These are phyloP conservation scores for Ophiocordyceps camponoti-rufipedis DNA, from an alignment of 2,329 filamentous ascomycete species.

Conservation along the genomic window DNA sequence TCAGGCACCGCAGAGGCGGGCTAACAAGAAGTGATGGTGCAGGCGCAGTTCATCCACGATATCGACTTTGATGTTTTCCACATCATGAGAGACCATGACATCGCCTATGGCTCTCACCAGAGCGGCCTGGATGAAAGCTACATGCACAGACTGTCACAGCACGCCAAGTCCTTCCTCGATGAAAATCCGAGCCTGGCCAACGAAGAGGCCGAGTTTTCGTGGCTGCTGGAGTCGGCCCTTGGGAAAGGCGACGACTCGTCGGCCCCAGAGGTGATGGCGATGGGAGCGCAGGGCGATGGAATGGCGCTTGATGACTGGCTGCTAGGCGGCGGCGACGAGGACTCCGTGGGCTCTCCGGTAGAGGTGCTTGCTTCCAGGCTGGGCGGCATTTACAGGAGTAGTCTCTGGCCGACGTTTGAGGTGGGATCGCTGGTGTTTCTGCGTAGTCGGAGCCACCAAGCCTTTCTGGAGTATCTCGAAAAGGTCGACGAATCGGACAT, in stretches of 20 bases:
- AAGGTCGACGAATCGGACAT: conserved; percentile 27
- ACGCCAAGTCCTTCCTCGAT: conserved; percentile 26
- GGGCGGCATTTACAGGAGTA: conserved; percentile 25
- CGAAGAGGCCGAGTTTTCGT: conserved; percentile 9
- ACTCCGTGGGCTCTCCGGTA: conserved; percentile 6
- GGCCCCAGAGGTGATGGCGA: background rate
- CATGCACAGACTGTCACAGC: conserved; percentile 24
- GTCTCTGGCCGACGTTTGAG: conserved; percentile 34
- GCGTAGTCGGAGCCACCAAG: conserved; percentile 24
- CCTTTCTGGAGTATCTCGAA: conserved; percentile 32
- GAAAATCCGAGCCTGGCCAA: conserved; percentile 18
- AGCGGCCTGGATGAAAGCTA: conserved; percentile 23
- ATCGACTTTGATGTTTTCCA: conserved; percentile 76
- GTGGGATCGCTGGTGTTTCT: conserved; percentile 33
- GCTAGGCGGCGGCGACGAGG: conserved; percentile 3
- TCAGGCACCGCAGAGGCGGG: background rate
- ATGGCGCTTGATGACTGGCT: conserved; percentile 1
- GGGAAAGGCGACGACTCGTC: background rate
- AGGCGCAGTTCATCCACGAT: conserved; percentile 36
- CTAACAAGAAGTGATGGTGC: conserved; percentile 1
- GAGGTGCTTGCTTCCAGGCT: conserved; percentile 14
- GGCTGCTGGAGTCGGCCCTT: conserved; percentile 18
- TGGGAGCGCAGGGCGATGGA: background rate
- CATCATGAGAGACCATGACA: conserved; percentile 69
- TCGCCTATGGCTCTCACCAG: conserved; percentile 51